Conservation (phyloP, 2,329 filamentous ascomycete genomes). For the Xylariaceae sp. region DNA sequence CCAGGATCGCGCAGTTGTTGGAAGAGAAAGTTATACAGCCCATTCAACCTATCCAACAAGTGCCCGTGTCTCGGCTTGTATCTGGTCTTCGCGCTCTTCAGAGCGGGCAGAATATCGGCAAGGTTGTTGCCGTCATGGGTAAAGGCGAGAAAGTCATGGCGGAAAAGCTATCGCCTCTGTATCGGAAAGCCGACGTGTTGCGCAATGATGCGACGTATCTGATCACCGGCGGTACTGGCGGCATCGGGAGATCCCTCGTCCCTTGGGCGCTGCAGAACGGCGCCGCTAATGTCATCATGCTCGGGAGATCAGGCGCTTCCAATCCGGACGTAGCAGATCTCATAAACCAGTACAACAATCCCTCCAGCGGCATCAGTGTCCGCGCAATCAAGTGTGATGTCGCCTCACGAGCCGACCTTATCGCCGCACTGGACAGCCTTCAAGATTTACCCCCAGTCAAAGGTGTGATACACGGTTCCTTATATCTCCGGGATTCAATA, state of each 20-base stretch:
- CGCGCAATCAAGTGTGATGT: constrained; percentile 15
- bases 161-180: neutral
- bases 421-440: constrained; percentile 8
- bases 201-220: constrained; percentile 20
- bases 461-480: constrained; percentile 22
- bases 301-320: constrained; percentile 11
- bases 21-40: neutral
- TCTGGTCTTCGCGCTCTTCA: neutral
- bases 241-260: constrained; percentile 22
- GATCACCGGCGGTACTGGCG: constrained; percentile 22
- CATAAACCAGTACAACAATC: constrained; percentile 7
- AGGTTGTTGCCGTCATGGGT: constrained; percentile 3
- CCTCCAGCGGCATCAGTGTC: constrained; percentile 4
- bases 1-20: no score
- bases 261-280: constrained; percentile 22
- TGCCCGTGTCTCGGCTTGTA: no score
- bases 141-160: neutral
- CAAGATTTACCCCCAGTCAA: constrained; percentile 17
- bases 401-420: constrained; percentile 8
- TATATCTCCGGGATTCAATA: no score
- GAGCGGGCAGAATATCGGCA: constrained; percentile 5
- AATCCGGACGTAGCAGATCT: constrained; percentile 15
- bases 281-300: constrained; percentile 17
- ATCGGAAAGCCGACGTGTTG: no score
- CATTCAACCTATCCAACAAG: neutral